A percentile compares a stretch with the other conserved stretches of the same genome.
These are phyloP conservation scores for Collybia nuda DNA, from an alignment of 768 basidiomycete genomes.

Conservation along the genomic window DNA sequence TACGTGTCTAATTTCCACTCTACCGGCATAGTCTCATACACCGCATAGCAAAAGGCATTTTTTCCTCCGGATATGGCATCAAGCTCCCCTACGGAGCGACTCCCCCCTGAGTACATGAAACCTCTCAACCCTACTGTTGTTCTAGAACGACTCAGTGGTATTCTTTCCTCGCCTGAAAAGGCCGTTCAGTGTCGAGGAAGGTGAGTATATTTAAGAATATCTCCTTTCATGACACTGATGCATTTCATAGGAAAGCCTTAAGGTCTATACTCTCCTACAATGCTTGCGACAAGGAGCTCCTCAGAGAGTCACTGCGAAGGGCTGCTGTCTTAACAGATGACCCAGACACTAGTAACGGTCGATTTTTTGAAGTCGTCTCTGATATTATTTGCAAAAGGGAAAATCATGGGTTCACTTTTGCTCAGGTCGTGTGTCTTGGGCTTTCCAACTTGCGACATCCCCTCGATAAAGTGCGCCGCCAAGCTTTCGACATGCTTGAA, in stretches of 20 bases:
- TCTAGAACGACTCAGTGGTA: conserved; percentile 67
- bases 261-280: conserved; percentile 63
- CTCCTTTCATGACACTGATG: conserved; percentile 1
- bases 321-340: conserved; percentile 63
- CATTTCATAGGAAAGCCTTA: conserved; percentile 65
- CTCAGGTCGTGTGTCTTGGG: conserved; percentile 74
- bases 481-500: conserved; percentile 78
- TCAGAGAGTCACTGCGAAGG: conserved; percentile 66
- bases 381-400: conserved; percentile 61
- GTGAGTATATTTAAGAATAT: conserved; percentile 45
- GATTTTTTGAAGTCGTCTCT: conserved; percentile 78
- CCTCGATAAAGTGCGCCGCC: conserved; percentile 58
- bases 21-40: conserved; percentile 3
- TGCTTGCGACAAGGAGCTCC: conserved; percentile 51
- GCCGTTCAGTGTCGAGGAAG: conserved; percentile 57
- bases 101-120: conserved; percentile 47
- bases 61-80: conserved; percentile 61
- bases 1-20: conserved; percentile 40
- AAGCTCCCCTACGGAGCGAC: conserved; percentile 63
- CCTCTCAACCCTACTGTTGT: conserved; percentile 51
- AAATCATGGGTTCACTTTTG: conserved; percentile 64
- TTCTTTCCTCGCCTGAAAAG: conserved; percentile 59
- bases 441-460: conserved; percentile 85
- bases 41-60: conserved; percentile 71
- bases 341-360: conserved; percentile 52